These are phyloP conservation scores for Discostella pseudostelligera DNA, from an alignment of 108 stramenopile genomes.

Conservation along the genomic window DNA sequence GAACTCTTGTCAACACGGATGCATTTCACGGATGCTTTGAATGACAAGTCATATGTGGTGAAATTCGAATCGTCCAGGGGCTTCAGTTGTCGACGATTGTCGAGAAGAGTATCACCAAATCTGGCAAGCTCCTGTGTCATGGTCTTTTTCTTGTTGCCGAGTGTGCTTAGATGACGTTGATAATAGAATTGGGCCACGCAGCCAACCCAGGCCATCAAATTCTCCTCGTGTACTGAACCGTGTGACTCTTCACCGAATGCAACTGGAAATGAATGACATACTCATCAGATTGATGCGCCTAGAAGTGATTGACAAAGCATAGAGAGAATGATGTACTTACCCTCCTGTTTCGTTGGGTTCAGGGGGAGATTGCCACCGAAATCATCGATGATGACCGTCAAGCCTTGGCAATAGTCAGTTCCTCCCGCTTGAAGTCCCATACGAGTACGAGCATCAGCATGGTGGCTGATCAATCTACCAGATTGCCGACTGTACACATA, in stretches of 20 bases:
- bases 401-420: constrained; percentile 55
- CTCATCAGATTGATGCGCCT: background rate
- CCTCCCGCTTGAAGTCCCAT: constrained; percentile 43
- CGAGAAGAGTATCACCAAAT: constrained; percentile 5
- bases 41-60: background rate
- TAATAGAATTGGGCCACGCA: constrained; percentile 40
- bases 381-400: constrained; percentile 70
- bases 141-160: constrained; percentile 5
- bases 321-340: constrained; percentile 34
- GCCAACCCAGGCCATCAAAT: constrained; percentile 46
- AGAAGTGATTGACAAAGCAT: background rate
- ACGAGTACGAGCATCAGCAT: constrained; percentile 47
- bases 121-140: constrained; percentile 10
- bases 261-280: constrained; percentile 6
- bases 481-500: constrained; percentile 58
- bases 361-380: constrained; percentile 52
- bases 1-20: constrained; percentile 9
- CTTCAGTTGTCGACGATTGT: background rate
- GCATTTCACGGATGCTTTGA: background rate
- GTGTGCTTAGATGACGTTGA: constrained; percentile 29
- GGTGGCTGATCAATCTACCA: constrained; percentile 53
- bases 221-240: constrained; percentile 34
- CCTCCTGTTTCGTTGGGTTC: constrained; percentile 65
- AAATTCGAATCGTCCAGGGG: constrained; percentile 4
- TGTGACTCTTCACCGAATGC: constrained; percentile 40